Evolutionary conservation across 129 eudicot species (phyloP), one percentile per base, ranked within the genome.

Genomic region (Mikania micrantha): DNA sequence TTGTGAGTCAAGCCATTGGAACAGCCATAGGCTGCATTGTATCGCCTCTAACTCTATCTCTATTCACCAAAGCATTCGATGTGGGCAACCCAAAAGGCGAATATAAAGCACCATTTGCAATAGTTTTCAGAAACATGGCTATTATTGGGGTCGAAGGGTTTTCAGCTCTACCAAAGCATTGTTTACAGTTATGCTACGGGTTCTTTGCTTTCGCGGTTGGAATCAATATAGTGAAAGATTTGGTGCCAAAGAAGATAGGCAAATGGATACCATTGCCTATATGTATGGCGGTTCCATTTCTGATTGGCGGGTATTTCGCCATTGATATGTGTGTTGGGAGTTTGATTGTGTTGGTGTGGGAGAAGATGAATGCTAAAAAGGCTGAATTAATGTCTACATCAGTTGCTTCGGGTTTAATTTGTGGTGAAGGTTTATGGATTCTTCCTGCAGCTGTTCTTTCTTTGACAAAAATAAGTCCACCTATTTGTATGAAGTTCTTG

Each of bases 351-450:
- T 81, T 86, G 66, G 48, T 76, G 5, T 94, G 97, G 99, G 67
- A 67, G 17, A 94, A 47, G 66, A 17, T 88, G 5, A 61, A 87
- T 40, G 22, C 66, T 8, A 71, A 40, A 48, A 83, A 81, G 75
- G 99, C 97, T 4, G 85, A 66, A 32, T 16, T 84, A 62, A 80
- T 89, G 95, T 74, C 80, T 50, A 86, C 93, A 0, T 90, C 96
- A 9, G 93, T 94, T 67, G 99, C 99, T 21, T 94, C 99, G 7
- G 99, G 95, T 3, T 74, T 94, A 77, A 94, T 94, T 12, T 93
- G 98, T 70, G 98, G 98, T 12, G 98, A 93, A 25, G 96, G 96
- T 4, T 53, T 93, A 44, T 94, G 96, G 99, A 77, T 72, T 19
- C 85, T 89, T 44, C 99, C 99, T 8, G 79, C 97, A 5, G 85